A percentile compares a stretch with the other conserved stretches of the same genome.
Evolutionary conservation across 768 basidiomycete genomes (phyloP).

Genomic region (Leccinum disarticulatum): DNA sequence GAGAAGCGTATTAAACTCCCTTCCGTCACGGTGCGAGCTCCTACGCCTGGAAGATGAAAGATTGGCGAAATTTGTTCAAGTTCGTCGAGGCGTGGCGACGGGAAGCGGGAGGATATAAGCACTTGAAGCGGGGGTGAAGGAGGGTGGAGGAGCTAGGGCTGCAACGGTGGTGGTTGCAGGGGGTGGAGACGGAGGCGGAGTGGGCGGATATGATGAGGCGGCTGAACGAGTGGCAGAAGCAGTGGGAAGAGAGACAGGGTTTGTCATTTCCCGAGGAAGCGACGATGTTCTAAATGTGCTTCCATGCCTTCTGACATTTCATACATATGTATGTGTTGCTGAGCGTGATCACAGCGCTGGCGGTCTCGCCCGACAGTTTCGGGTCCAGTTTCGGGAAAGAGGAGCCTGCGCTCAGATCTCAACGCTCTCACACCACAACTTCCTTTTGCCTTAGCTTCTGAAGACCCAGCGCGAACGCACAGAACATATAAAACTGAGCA

Average conservation of each 20-base stretch:
- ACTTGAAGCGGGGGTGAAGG: slow-evolving; percentile 43
- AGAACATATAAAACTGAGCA: too few relatives aligned
- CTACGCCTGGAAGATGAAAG: too few relatives aligned
- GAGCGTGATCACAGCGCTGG: too few relatives aligned
- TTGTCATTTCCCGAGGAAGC: slow-evolving; percentile 12
- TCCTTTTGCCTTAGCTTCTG: too few relatives aligned
- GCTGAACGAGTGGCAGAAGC: slow-evolving; percentile 47
- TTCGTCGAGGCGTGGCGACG: slow-evolving; percentile 51
- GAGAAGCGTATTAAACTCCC: too few relatives aligned
- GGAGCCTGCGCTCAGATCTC: background rate
- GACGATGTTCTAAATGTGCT: slow-evolving; percentile 6
- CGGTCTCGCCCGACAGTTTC: too few relatives aligned
- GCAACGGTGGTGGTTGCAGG: slow-evolving; percentile 44
- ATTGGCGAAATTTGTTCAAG: too few relatives aligned
- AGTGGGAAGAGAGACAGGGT: slow-evolving; percentile 46
- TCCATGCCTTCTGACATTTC: background rate
- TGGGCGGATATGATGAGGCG: slow-evolving; percentile 51
- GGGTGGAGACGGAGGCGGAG: slow-evolving; percentile 49
- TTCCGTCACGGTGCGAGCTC: too few relatives aligned
- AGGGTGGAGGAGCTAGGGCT: slow-evolving; percentile 43
- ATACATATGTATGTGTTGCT: too few relatives aligned
- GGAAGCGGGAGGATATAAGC: slow-evolving; percentile 32
- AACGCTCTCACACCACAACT: background rate
- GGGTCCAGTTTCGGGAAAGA: too few relatives aligned
- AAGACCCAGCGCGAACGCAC: too few relatives aligned